Evolutionary conservation across 1,284 basidiomycete genomes (phyloP).

Genomic region (Ganoderma leucocontextum): DNA sequence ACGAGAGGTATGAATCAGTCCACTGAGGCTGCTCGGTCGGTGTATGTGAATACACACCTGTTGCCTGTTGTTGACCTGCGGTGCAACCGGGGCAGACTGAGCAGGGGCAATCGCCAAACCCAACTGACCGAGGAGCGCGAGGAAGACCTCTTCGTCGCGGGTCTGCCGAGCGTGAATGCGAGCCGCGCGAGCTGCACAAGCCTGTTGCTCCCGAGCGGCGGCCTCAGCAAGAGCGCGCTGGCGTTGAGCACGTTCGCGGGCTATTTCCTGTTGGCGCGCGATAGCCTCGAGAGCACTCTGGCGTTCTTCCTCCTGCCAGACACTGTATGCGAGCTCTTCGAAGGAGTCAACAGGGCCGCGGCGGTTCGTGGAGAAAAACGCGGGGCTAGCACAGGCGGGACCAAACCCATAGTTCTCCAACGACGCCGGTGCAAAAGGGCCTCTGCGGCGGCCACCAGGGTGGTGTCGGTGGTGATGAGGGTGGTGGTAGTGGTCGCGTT

Average conservation of each 20-base stretch:
- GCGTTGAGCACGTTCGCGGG: slow-evolving; percentile 28
- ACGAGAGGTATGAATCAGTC: background rate
- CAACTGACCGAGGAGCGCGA: slow-evolving; percentile 17
- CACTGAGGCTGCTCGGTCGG: too few species aligned
- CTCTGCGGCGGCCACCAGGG: too few species aligned
- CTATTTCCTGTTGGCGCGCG: slow-evolving; percentile 15
- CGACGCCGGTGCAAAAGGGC: background rate
- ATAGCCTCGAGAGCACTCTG: slow-evolving; percentile 1
- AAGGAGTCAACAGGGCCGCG: background rate
- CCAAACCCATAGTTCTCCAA: background rate
- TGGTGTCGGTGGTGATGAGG: background rate
- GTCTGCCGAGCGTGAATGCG: slow-evolving; percentile 9
- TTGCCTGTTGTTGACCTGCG: background rate
- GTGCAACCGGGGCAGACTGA: background rate
- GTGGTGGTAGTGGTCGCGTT: slow-evolving; percentile 15
- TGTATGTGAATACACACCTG: slow-evolving; percentile 16
- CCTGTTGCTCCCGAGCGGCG: slow-evolving; percentile 21
- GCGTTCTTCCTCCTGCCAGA: slow-evolving; percentile 27
- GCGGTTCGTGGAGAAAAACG: background rate
- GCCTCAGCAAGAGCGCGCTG: slow-evolving; percentile 25
- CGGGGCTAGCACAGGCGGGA: background rate
- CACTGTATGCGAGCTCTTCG: slow-evolving; percentile 19
- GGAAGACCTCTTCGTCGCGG: slow-evolving; percentile 16
- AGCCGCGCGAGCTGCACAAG: slow-evolving; percentile 7
- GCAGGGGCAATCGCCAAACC: slow-evolving; percentile 6